These are phyloP conservation scores for Penicillium glabrum DNA, from an alignment of 2,329 filamentous ascomycete genomes.

Conservation along the genomic window DNA sequence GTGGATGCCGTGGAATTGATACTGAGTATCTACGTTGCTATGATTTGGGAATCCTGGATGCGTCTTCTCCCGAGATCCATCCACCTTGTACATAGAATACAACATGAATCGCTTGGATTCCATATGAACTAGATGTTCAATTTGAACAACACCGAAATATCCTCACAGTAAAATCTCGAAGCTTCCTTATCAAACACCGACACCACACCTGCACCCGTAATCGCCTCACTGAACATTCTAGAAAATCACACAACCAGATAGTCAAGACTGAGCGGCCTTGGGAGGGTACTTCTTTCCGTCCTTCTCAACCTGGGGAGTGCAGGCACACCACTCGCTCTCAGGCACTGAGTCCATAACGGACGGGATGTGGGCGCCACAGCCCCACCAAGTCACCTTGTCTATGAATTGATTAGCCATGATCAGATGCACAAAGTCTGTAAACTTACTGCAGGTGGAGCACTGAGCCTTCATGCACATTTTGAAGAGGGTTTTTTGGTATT, in stretches of 20 bases:
- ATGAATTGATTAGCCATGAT: slow-evolving; percentile 8
- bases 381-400: slow-evolving; percentile 65
- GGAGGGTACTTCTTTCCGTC: slow-evolving; percentile 66
- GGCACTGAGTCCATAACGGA: slow-evolving; percentile 62
- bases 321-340: slow-evolving; percentile 62
- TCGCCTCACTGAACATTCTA: slow-evolving; percentile 4
- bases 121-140: neutral
- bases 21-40: too few species aligned
- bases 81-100: too few species aligned
- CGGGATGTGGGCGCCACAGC: slow-evolving; percentile 63
- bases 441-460: slow-evolving; percentile 64
- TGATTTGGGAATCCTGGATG: too few species aligned
- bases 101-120: neutral
- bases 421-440: neutral
- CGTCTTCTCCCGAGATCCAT: too few species aligned
- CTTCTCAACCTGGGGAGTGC: slow-evolving; percentile 62
- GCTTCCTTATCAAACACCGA: neutral
- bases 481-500: neutral
- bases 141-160: neutral
- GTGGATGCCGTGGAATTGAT: too few species aligned
- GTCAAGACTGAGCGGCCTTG: slow-evolving; percentile 54
- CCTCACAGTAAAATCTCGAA: neutral
- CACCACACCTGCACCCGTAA: neutral
- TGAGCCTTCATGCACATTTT: slow-evolving; percentile 65
- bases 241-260: slow-evolving; percentile 24